Percentiles rank a stretch among this genome's conserved stretches.
Evolutionary conservation across 2,329 filamentous ascomycete genomes (phyloP).

Genomic region (Talaromyces pinophilus): DNA sequence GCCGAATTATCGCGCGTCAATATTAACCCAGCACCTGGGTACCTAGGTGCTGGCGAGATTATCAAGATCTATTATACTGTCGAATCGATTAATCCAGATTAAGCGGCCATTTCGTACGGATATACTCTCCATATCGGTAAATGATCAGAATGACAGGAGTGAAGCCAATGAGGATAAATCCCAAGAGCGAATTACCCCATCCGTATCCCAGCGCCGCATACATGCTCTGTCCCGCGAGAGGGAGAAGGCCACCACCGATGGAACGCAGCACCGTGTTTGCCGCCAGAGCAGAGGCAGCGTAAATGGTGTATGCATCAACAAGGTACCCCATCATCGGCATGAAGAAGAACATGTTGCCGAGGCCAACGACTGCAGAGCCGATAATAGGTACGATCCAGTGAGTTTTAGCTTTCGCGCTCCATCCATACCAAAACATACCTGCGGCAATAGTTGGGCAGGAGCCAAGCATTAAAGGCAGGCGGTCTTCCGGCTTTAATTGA

Average conservation of each 20-base stretch:
- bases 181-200: slow-evolving; percentile 55
- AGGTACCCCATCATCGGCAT: slow-evolving; percentile 60
- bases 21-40: background rate
- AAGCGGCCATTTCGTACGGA: slow-evolving; percentile 27
- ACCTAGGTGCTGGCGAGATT: background rate
- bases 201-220: slow-evolving; percentile 47
- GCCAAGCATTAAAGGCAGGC: slow-evolving; percentile 21
- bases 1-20: background rate
- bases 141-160: slow-evolving; percentile 38
- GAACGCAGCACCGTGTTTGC: slow-evolving; percentile 56
- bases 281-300: slow-evolving; percentile 50
- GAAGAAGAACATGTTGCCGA: slow-evolving; percentile 52
- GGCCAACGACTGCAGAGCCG: slow-evolving; percentile 54
- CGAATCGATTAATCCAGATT: slow-evolving; percentile 17
- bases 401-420: slow-evolving; percentile 50
- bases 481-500: slow-evolving; percentile 23
- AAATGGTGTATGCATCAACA: slow-evolving; percentile 53
- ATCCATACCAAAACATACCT: slow-evolving; percentile 57
- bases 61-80: background rate
- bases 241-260: slow-evolving; percentile 58
- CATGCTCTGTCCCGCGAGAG: slow-evolving; percentile 57
- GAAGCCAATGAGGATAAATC: slow-evolving; percentile 54
- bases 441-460: slow-evolving; percentile 16
- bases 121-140: slow-evolving; percentile 32
- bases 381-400: slow-evolving; percentile 61